These are phyloP conservation scores for Arachis hypogaea DNA, from an alignment of 306 rosid species.

Conservation along the genomic window DNA sequence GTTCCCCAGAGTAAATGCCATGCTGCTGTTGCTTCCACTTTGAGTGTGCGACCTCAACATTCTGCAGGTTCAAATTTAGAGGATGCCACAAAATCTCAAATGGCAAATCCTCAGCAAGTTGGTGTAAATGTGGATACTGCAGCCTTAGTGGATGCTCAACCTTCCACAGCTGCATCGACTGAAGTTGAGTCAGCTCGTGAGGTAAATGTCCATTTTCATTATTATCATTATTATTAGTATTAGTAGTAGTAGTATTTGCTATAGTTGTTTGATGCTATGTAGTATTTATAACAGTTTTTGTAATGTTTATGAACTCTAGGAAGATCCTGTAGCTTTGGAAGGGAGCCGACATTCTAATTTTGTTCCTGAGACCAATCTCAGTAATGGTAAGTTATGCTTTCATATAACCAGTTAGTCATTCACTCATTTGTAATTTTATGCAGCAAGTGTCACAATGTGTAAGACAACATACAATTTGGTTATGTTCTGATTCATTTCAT, in stretches of 20 bases:
- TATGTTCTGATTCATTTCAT: slow-evolving; percentile 32
- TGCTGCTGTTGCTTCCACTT: slow-evolving; percentile 34
- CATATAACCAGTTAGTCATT: neutral
- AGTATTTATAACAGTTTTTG: slow-evolving; percentile 18
- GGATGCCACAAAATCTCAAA: slow-evolving; percentile 25
- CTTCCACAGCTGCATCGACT: slow-evolving; percentile 27
- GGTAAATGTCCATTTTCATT: slow-evolving; percentile 36
- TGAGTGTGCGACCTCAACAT: slow-evolving; percentile 26
- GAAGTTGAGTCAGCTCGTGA: slow-evolving; percentile 36
- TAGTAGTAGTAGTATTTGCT: neutral
- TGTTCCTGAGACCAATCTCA: slow-evolving; percentile 13
- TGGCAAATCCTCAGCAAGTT: slow-evolving; percentile 29
- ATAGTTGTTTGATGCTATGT: neutral
- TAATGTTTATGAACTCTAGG: slow-evolving; percentile 43
- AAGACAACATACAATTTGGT: neutral
- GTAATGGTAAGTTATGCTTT: slow-evolving; percentile 43
- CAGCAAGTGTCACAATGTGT: slow-evolving; percentile 12
- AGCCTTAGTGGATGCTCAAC: slow-evolving; percentile 30
- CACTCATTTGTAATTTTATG: slow-evolving; percentile 12
- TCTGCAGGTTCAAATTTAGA: slow-evolving; percentile 21
- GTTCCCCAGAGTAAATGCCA: slow-evolving; percentile 33
- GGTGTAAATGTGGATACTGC: slow-evolving; percentile 10
- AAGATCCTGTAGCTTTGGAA: slow-evolving; percentile 29
- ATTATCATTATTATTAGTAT: neutral
- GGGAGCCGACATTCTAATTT: slow-evolving; percentile 15